Conservation (phyloP, 345 rosid genomes). For the Toxicodendron radicans region DNA sequence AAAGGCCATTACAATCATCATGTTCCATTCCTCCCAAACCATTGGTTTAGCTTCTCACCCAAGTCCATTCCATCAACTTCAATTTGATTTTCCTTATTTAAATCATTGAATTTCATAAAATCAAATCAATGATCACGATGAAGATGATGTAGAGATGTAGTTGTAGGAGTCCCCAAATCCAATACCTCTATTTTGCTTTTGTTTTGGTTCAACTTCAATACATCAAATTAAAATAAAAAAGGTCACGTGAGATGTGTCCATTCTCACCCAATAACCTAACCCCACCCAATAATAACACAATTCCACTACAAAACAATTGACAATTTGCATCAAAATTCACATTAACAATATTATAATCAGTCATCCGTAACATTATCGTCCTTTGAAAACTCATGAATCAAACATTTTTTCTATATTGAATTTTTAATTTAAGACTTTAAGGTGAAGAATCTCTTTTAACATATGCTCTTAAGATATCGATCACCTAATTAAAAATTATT, state of each 20-base stretch:
- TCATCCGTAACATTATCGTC: too few relatives aligned
- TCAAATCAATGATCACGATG: neutral
- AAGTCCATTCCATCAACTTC: conserved; percentile 12
- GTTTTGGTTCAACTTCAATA: neutral
- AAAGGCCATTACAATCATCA: conserved; percentile 8
- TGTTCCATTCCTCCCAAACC: neutral
- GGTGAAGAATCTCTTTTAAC: too few relatives aligned
- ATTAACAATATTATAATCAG: neutral
- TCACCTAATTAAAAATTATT: neutral
- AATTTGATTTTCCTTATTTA: neutral
- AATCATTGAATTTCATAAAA: neutral
- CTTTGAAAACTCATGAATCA: too few relatives aligned
- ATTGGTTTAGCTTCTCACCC: conserved; percentile 2
- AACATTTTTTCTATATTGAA: too few relatives aligned
- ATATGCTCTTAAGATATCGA: too few relatives aligned
- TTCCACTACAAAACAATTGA: conserved; percentile 24
- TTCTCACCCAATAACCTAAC: too few relatives aligned
- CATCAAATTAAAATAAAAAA: conserved; percentile 15
- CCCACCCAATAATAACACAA: neutral
- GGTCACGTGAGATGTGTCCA: conserved; percentile 28
- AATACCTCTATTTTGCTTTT: neutral
- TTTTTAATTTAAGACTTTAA: too few relatives aligned
- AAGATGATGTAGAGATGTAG: neutral
- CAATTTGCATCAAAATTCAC: conserved; percentile 19
- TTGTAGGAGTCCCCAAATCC: neutral